These are phyloP conservation scores for Schizonepeta tenuifolia DNA, from an alignment of 257 asterid species.

Conservation along the genomic window DNA sequence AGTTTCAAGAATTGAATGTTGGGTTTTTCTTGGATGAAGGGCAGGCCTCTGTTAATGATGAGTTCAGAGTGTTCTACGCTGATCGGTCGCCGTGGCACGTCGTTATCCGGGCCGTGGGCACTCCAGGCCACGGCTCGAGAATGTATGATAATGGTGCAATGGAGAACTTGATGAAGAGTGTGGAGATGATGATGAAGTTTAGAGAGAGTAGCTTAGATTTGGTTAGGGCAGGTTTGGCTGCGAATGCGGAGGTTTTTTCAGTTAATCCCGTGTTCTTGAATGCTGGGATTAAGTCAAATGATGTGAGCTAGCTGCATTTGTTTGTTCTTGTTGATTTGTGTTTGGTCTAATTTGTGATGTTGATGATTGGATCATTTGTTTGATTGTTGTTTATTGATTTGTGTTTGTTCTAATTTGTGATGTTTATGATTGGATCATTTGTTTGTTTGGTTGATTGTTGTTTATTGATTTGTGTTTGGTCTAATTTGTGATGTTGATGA, in stretches of 20 bases:
- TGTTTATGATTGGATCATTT: conserved; percentile 27
- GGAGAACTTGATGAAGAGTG: conserved; percentile 90
- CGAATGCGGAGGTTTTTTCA: conserved; percentile 80
- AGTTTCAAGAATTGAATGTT: conserved; percentile 62
- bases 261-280: conserved; percentile 82
- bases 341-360: no score
- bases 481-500: no score
- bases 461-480: no score
- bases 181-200: conserved; percentile 77
- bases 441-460: no score
- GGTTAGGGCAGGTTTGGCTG: conserved; percentile 75
- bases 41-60: conserved; percentile 78
- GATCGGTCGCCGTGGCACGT: conserved; percentile 87
- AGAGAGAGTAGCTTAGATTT: conserved; percentile 76
- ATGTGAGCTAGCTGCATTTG: conserved; percentile 41
- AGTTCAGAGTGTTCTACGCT: conserved; percentile 86
- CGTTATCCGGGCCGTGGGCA: conserved; percentile 73
- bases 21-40: conserved; percentile 95
- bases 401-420: background rate
- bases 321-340: no score
- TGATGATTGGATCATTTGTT: no score
- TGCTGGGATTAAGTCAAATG: conserved; percentile 76
- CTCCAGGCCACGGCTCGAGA: conserved; percentile 87
- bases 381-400: conserved; percentile 22
- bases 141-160: conserved; percentile 76